Evolutionary conservation across 2,329 filamentous ascomycete species (phyloP), one percentile per base, ranked within the genome.

Genomic region (Talaromyces sp.): DNA sequence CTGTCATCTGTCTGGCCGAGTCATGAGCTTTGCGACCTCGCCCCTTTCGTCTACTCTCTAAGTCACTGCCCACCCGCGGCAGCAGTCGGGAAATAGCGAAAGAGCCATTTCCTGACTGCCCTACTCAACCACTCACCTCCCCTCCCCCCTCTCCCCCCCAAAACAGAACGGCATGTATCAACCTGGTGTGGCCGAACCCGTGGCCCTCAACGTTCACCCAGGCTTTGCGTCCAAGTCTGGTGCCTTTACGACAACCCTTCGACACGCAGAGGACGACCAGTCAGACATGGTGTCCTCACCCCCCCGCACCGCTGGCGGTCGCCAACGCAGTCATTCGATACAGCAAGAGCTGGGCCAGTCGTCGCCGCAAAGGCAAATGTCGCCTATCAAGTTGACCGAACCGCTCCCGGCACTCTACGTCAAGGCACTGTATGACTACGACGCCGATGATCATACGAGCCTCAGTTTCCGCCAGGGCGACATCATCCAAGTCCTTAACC

Each of bases 401-500:
- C 74, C 75, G 25, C 47, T 51, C 8, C 68, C 81, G 55, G 80
- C 84, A 30, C 72, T 97, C 82, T 98, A 95, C 74, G 95, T 99
- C 71, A 90, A 92, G 72, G 95, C 95, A 54, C 85, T 98, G 65
- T 99, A 98, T 82, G 92, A 97, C 81, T 99, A 98, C 81, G 92
- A 97, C 73, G 92, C 95, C 71, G 93, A 99, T 79, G 95, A 99
- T 78, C 88, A 92, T 70, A 98, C 93, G 55, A 97, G 93, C 79
- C 80, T 99, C 73, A 98, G 93, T 78, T 99, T 99, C 77, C 91
- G 92, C 70, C 90, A 96, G 75, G 95, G 95, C 71, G 95, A 99
- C 78, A 88, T 98, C 68, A 99, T 99, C 70, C 93, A 98, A 79
- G 95, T 99, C 69, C 93, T 99, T 70, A 99, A 95, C 58, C 93